Evolutionary conservation across 23 red algal genomes (phyloP), one percentile per base, ranked within the genome.

Genomic region (Gracilariopsis chorda): DNA sequence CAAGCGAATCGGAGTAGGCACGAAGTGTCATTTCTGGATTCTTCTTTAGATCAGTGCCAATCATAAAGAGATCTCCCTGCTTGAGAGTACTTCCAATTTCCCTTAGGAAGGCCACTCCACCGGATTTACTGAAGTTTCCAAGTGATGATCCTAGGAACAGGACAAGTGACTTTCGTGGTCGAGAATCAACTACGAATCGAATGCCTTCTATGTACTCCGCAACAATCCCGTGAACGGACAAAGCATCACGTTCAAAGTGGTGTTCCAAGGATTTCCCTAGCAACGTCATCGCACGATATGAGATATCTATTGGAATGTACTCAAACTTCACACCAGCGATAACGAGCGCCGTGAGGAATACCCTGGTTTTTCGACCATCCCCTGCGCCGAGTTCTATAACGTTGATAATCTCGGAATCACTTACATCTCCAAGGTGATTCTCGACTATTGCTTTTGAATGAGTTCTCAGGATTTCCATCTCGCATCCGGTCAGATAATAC

Each of bases 321-420:
- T 87, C 32, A 40, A 95, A 82, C 2, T 83, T 72, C 3, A 95
- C 67, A 0, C 76, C 78, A 12, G 51, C 46, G n/a, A 55, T 3
- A 4, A 95, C 37, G 30, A 94, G 62, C 17, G 75, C 79, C 65
- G 82, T 51, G 32, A 98, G 41, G 23, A 98, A 72, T 0, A 95
- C 55, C 10, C 60, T 71, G 2, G 92, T 98, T 65, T 98, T 98
- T 45, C 89, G 84, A 7, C 96, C 96, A 63, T 98, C 96, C 16
- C 96, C 96, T 20, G 96, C 96, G 69, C 96, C 96, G 42, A 98
- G 90, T 48, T 98, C 96, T 42, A 98, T 82, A n/a, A 98, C 27
- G 70, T 98, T 94, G 36, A 98, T 70, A 3, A 35, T 46, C 36
- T 78, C 41, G 30, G 57, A 41, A 23, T 19, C 37, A 29, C 27